phyloP scores from a whole-genome alignment of 306 rosid species.

The Pterocarpus santalinus region DNA sequence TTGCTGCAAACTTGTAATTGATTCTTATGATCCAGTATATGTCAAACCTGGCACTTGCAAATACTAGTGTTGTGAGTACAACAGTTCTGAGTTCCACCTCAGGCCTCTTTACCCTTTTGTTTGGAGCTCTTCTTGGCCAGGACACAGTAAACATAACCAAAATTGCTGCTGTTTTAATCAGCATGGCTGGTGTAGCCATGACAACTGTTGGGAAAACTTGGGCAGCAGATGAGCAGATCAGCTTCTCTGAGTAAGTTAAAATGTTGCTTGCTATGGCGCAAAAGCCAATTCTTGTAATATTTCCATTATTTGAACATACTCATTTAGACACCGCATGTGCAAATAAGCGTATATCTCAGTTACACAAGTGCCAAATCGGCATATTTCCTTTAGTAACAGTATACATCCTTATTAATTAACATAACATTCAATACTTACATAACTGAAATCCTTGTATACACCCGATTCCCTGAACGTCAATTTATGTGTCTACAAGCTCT shows the following conservation, averaged over 20 bases:
- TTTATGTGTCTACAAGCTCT: too few species aligned
- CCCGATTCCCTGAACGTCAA: too few species aligned
- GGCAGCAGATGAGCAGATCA: slow-evolving; percentile 59
- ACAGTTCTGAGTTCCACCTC: slow-evolving; percentile 75
- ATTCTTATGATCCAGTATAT: slow-evolving; percentile 63
- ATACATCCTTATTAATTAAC: too few species aligned
- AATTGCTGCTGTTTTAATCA: slow-evolving; percentile 67
- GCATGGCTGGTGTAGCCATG: slow-evolving; percentile 78
- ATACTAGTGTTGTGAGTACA: slow-evolving; percentile 78
- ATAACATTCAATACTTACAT: too few species aligned
- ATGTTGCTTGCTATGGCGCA: slow-evolving; percentile 18
- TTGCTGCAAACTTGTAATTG: background rate
- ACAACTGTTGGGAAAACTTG: slow-evolving; percentile 76
- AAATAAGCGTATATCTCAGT: too few species aligned
- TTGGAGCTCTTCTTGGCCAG: slow-evolving; percentile 73
- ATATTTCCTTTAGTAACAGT: too few species aligned
- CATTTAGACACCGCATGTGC: too few species aligned
- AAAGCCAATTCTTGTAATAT: background rate
- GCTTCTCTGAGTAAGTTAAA: slow-evolving; percentile 64
- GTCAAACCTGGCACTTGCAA: slow-evolving; percentile 74
- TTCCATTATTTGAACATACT: too few species aligned
- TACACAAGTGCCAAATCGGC: too few species aligned
- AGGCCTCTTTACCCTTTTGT: slow-evolving; percentile 75
- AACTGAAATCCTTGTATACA: too few species aligned
- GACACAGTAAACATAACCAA: slow-evolving; percentile 67